Conservation (phyloP, 163 green algal genomes). For the Volvox carteri region DNA sequence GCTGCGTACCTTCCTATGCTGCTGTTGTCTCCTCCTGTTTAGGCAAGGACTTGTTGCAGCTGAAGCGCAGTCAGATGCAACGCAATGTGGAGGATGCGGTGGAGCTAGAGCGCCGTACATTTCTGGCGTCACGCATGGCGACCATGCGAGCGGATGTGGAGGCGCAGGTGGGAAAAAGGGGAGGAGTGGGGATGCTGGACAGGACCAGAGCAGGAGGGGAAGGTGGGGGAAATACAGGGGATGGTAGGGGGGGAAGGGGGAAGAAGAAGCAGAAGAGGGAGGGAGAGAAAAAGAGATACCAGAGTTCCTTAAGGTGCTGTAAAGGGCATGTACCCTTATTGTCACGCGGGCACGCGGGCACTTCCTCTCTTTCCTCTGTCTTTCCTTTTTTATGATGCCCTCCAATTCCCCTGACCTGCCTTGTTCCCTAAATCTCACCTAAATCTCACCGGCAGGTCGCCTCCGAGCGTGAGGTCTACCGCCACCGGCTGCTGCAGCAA, state of each 20-base stretch:
- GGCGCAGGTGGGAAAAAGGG: slow-evolving; percentile 26
- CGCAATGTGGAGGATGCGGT: slow-evolving; percentile 53
- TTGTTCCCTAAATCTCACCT: too few relatives aligned
- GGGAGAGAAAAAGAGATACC: too few relatives aligned
- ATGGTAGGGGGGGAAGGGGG: too few relatives aligned
- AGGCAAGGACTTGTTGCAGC: slow-evolving; percentile 56
- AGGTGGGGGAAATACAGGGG: too few relatives aligned
- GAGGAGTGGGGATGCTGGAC: neutral
- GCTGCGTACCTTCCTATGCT: too few relatives aligned
- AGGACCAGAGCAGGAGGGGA: too few relatives aligned
- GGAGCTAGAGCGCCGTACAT: slow-evolving; percentile 34
- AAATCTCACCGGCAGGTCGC: neutral
- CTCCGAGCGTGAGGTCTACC: slow-evolving; percentile 45
- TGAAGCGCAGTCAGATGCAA: slow-evolving; percentile 55
- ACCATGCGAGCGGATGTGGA: slow-evolving; percentile 52
- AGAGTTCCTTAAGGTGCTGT: too few relatives aligned
- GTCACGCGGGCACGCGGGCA: too few relatives aligned
- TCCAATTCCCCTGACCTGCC: neutral
- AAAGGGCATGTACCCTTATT: too few relatives aligned
- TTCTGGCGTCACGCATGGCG: slow-evolving; percentile 35
- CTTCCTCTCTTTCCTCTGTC: slow-evolving; percentile 7
- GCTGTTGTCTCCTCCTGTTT: neutral
- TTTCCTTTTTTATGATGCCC: neutral
- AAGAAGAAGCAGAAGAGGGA: too few relatives aligned
- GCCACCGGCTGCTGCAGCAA: slow-evolving; percentile 8